Evolutionary conservation across 495 filamentous ascomycete species (phyloP).

Genomic region (Penicillium riverlandense): DNA sequence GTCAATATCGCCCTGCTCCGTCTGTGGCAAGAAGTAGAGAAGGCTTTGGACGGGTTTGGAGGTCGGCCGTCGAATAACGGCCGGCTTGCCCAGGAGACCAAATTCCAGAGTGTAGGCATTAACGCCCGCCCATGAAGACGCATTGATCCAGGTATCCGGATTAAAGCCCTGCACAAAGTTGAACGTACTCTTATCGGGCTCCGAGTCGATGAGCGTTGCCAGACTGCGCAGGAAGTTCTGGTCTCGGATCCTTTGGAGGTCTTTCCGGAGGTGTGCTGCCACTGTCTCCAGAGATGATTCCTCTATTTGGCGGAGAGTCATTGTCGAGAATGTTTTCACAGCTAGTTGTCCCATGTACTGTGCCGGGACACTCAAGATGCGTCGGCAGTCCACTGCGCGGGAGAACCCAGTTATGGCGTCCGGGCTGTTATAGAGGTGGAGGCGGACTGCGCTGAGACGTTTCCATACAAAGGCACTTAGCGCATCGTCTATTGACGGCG

Average conservation of each 20-base stretch:
- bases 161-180: background rate
- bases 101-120: slow-evolving; percentile 11
- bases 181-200: slow-evolving; percentile 27
- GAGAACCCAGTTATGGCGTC: slow-evolving; percentile 18
- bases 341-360: slow-evolving; percentile 34
- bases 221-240: slow-evolving; percentile 27
- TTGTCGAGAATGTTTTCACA: slow-evolving; percentile 12
- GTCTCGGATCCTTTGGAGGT: slow-evolving; percentile 20
- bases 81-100: slow-evolving; percentile 30
- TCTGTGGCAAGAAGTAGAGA: slow-evolving; percentile 34
- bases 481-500: slow-evolving; percentile 33
- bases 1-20: slow-evolving; percentile 28
- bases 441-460: slow-evolving; percentile 16
- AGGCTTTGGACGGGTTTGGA: slow-evolving; percentile 33
- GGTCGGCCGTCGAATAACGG: slow-evolving; percentile 34
- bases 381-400: slow-evolving; percentile 31
- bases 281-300: slow-evolving; percentile 14
- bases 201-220: slow-evolving; percentile 27
- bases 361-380: slow-evolving; percentile 20
- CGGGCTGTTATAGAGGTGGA: slow-evolving; percentile 4
- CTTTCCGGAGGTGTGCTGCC: slow-evolving; percentile 18
- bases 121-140: slow-evolving; percentile 14
- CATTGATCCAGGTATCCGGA: slow-evolving; percentile 6
- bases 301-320: slow-evolving; percentile 13
- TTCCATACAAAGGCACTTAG: slow-evolving; percentile 45